Conservation (phyloP, 441 rosid genomes). For the Populus hybrid region DNA sequence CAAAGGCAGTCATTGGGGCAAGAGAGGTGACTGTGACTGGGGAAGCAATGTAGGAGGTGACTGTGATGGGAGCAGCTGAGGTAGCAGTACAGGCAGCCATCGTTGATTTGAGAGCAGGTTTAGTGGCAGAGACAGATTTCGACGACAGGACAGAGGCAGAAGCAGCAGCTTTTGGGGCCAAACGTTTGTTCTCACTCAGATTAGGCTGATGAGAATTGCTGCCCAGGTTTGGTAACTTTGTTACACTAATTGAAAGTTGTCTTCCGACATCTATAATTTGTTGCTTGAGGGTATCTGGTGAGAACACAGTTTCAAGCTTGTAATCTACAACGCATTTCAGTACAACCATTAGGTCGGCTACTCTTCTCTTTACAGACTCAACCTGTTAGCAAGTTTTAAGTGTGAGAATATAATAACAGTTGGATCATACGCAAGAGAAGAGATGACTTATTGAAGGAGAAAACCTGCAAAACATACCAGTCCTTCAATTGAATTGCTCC, state of each 20-base stretch:
- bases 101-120: background rate
- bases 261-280: slow-evolving; percentile 19
- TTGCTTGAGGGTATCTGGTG: slow-evolving; percentile 8
- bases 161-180: background rate
- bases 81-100: background rate
- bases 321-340: slow-evolving; percentile 25
- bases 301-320: slow-evolving; percentile 20
- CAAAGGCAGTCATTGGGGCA: background rate
- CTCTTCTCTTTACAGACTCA: slow-evolving; percentile 16
- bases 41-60: background rate
- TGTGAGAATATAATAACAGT: background rate
- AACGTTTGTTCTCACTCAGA: background rate
- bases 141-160: background rate
- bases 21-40: background rate
- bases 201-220: background rate
- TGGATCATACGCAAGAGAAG: background rate
- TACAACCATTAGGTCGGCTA: slow-evolving; percentile 18
- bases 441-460: background rate
- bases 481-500: slow-evolving; percentile 17
- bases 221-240: background rate
- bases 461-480: slow-evolving; percentile 15
- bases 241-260: background rate
- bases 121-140: background rate
- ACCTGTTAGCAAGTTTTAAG: slow-evolving; percentile 5
- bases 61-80: background rate